phyloP scores from a whole-genome alignment of 441 rosid species.

The Geranium incanum region DNA sequence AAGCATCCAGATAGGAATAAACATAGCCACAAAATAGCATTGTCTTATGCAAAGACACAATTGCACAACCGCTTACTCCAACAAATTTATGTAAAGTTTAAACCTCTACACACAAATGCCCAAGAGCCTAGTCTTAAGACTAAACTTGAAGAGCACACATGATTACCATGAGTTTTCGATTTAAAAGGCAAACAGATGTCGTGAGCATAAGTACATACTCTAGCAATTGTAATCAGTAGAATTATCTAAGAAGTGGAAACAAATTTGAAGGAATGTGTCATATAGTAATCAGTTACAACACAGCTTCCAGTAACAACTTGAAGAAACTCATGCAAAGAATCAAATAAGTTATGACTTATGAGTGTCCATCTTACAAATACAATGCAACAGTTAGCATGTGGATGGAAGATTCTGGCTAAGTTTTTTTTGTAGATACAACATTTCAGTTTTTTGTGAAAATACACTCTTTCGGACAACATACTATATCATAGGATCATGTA shows the following conservation, averaged over 20 bases:
- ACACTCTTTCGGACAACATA: background rate
- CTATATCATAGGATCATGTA: background rate
- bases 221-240: background rate
- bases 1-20: background rate
- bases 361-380: background rate
- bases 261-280: background rate
- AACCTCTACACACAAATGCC: background rate
- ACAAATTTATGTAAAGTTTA: background rate
- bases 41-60: background rate
- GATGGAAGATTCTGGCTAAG: background rate
- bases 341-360: background rate
- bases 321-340: background rate
- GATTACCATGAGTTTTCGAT: background rate
- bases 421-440: background rate
- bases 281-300: background rate
- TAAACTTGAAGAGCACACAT: slow-evolving; percentile 1
- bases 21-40: background rate
- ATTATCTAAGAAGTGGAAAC: background rate
- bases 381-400: background rate
- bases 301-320: background rate
- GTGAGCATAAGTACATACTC: background rate
- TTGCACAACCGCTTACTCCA: background rate
- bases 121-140: background rate
- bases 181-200: background rate
- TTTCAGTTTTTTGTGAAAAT: background rate